phyloP scores from a whole-genome alignment of 164 flowering plant species.

The Sextonia rubra region DNA sequence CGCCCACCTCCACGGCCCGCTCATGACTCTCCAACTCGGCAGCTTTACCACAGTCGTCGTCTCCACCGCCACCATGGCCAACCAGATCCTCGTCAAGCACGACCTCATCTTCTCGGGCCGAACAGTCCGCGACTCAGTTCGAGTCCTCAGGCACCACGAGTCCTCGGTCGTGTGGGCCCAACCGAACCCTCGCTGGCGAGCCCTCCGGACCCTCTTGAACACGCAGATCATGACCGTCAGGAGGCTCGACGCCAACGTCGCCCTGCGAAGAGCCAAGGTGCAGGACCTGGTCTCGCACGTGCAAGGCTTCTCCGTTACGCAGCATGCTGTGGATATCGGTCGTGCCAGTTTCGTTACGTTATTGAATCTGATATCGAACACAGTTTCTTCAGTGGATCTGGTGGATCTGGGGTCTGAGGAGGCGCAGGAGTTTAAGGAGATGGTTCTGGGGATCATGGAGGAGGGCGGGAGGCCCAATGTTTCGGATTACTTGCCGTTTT shows the following conservation, averaged over 20 bases:
- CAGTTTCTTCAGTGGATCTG: constrained; percentile 20
- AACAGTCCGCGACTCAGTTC: constrained; percentile 15
- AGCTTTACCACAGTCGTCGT: constrained; percentile 12
- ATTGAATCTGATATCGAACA: constrained; percentile 21
- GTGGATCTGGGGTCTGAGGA: constrained; percentile 13
- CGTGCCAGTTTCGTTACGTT: constrained; percentile 7
- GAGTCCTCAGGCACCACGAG: constrained; percentile 8
- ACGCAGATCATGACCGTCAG: constrained; percentile 16
- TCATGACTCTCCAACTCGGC: constrained; percentile 28
- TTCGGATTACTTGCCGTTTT: constrained; percentile 14
- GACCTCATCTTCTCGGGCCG: constrained; percentile 26
- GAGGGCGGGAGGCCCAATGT: constrained; percentile 20
- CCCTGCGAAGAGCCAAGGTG: constrained; percentile 20
- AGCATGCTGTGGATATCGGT: constrained; percentile 19
- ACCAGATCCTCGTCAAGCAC: constrained; percentile 22
- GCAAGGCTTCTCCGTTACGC: not conserved
- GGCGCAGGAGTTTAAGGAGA: constrained; percentile 18
- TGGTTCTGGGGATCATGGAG: constrained; percentile 10
- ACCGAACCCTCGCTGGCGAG: constrained; percentile 12
- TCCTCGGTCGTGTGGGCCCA: constrained; percentile 20
- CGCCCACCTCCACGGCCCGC: constrained; percentile 21
- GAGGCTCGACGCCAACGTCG: constrained; percentile 18
- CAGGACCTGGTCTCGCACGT: constrained; percentile 18
- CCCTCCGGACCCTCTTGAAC: constrained; percentile 12
- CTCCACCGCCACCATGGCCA: constrained; percentile 22